Percentiles rank a stretch among this genome's conserved stretches.
These are phyloP conservation scores for Lichina pygmaea DNA, from an alignment of 495 filamentous ascomycete species.

Conservation along the genomic window DNA sequence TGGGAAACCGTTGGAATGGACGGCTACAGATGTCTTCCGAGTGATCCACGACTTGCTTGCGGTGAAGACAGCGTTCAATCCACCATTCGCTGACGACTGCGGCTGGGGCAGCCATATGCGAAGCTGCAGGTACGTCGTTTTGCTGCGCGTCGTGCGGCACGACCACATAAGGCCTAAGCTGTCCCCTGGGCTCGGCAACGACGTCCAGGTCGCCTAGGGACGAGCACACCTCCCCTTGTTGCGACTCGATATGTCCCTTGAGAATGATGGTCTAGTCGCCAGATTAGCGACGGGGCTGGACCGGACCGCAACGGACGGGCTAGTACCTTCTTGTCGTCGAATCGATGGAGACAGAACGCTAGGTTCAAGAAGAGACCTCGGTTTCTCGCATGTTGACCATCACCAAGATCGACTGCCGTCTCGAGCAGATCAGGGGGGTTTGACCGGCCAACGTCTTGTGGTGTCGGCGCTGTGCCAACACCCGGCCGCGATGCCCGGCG, in stretches of 20 bases:
- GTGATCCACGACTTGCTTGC: slow-evolving; percentile 43
- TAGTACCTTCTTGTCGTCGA: slow-evolving; percentile 25
- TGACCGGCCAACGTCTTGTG: not conserved
- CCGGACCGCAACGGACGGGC: not conserved
- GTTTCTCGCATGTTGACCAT: not conserved
- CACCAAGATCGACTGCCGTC: not conserved
- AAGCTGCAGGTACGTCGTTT: slow-evolving; percentile 10
- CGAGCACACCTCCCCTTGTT: slow-evolving; percentile 22
- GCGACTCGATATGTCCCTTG: slow-evolving; percentile 22
- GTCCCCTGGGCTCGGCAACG: too few relatives aligned
- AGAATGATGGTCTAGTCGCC: slow-evolving; percentile 16
- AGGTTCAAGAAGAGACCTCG: slow-evolving; percentile 23
- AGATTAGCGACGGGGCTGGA: not conserved
- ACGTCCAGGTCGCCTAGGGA: slow-evolving; percentile 1
- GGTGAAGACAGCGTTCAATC: slow-evolving; percentile 64
- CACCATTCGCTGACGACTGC: slow-evolving; percentile 68
- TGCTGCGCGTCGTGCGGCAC: slow-evolving; percentile 23
- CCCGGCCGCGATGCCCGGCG: too few relatives aligned
- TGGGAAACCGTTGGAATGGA: slow-evolving; percentile 42
- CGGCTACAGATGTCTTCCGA: slow-evolving; percentile 40
- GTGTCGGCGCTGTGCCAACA: too few relatives aligned
- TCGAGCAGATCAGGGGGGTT: not conserved
- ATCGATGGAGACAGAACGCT: slow-evolving; percentile 39
- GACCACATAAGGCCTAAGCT: slow-evolving; percentile 21
- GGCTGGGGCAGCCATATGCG: slow-evolving; percentile 6